A percentile compares a stretch with the other conserved stretches of the same genome.
These are phyloP conservation scores for Paxillus involutus DNA, from an alignment of 768 basidiomycete species.

Conservation along the genomic window DNA sequence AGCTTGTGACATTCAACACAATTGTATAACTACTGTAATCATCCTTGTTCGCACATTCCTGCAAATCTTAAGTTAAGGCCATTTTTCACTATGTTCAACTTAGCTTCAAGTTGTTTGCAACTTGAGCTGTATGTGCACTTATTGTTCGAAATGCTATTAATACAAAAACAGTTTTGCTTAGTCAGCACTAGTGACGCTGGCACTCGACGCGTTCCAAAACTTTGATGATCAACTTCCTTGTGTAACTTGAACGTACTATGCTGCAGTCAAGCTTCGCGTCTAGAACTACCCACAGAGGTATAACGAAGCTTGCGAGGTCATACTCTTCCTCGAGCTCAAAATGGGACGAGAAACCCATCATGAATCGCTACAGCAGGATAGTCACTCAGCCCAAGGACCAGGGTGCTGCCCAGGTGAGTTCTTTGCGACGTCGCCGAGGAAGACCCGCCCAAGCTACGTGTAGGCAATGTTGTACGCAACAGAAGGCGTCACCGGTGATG, in stretches of 20 bases:
- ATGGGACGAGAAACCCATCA: conserved; percentile 42
- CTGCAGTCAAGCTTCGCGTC: conserved; percentile 21
- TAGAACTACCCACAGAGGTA: conserved; percentile 11
- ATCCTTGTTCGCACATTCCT: no score
- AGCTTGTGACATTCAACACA: no score
- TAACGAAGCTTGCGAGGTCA: conserved; percentile 30
- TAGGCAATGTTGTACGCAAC: conserved; percentile 99
- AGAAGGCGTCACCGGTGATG: conserved; percentile 77
- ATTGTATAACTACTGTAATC: no score
- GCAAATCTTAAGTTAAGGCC: no score
- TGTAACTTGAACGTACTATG: conserved; percentile 10
- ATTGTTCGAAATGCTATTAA: no score
- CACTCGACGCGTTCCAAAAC: conserved; percentile 13
- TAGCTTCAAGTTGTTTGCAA: no score
- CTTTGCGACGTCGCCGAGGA: not conserved
- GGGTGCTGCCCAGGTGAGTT: conserved; percentile 83
- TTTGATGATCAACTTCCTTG: not conserved
- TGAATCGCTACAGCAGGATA: conserved; percentile 73
- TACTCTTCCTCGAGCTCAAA: conserved; percentile 37
- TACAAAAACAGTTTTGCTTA: not conserved
- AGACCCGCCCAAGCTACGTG: not conserved
- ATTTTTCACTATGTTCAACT: no score
- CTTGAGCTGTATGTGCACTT: no score
- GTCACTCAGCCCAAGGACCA: conserved; percentile 94
- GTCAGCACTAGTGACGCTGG: not conserved